Conservation (phyloP, 2,329 filamentous ascomycete genomes). For the Huntiella abstrusa region DNA sequence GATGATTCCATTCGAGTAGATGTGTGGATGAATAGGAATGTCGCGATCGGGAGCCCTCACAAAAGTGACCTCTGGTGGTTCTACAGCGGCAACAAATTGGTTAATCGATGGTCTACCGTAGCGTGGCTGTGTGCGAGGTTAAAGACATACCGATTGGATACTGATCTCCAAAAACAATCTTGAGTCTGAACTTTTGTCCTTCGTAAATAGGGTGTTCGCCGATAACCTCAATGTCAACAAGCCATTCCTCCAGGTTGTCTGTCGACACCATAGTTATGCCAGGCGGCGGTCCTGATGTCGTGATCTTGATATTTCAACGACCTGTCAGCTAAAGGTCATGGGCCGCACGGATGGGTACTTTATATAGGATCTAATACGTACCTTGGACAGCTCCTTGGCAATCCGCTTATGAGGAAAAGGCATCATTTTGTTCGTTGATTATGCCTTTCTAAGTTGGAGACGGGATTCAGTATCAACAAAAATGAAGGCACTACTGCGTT, state of each 20-base stretch:
- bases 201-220: conserved; percentile 80
- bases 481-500: too few relatives aligned
- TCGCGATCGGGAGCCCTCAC: conserved; percentile 32
- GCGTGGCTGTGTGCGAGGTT: background rate
- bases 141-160: conserved; percentile 67
- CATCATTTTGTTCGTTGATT: background rate
- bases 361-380: conserved; percentile 15
- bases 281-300: conserved; percentile 28
- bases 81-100: conserved; percentile 25
- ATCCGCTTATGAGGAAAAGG: conserved; percentile 36
- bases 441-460: too few relatives aligned
- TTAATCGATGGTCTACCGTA: background rate
- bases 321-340: too few relatives aligned
- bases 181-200: conserved; percentile 62
- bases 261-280: conserved; percentile 64
- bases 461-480: too few relatives aligned
- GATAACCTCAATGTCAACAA: conserved; percentile 77
- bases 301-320: conserved; percentile 13
- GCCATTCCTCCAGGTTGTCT: conserved; percentile 76
- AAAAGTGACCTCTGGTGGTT: conserved; percentile 90
- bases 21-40: conserved; percentile 90
- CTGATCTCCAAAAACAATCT: conserved; percentile 63
- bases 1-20: conserved; percentile 97
- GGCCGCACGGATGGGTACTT: too few relatives aligned
- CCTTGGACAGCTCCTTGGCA: conserved; percentile 40